Evolutionary conservation across 2,329 filamentous ascomycete genomes (phyloP), one percentile per base, ranked within the genome.

Genomic region (Reticulascus tulasneorum): DNA sequence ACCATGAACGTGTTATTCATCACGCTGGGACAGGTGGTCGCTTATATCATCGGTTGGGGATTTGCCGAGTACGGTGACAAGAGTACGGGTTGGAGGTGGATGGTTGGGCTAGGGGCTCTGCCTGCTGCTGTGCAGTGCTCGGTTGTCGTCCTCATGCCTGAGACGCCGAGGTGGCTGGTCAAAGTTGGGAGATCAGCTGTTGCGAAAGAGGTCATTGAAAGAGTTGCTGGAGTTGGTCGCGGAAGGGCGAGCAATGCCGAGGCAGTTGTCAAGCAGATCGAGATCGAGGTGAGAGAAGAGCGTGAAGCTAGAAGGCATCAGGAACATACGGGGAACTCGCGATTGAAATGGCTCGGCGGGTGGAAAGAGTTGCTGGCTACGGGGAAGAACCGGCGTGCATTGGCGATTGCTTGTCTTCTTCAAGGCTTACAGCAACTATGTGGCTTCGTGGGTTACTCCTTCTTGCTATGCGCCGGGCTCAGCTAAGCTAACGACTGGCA

Each of bases 381-480:
- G 47, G 72, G 64, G 52, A 81, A 75, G 38, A 85, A 88, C 50
- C 68, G 82, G 33, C 77, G 88, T 42, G 90, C 91, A 0, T 60
- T 96, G 54, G 75, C 75, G 1, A 93, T 96, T 54, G 88, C 90
- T 1, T 94, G 89, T 60, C 75, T 93, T 46, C 70, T 96, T 3
- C 90, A 96, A 54, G 87, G 81, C 0, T 66, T 94, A 7, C 91
- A 96, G 61, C 91, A 97, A 58, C 72, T 94, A 1, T 93, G 86
- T 51, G 89, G 86, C 2, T 93, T 93, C 28, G n/a, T n/a, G n/a
- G n/a, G n/a, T n/a, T n/a, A n/a, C n/a, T n/a, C n/a, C n/a, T 22
- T 19, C 19, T 28, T 19, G 25, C 19, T 16, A n/a, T 18, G 9
- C 10, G 24, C 8, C 8, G 17, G 5, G 23, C 9, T 15, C 17